A percentile compares a stretch with the other conserved stretches of the same genome.
phyloP scores from a whole-genome alignment of 108 stramenopile species.

The Asterionellopsis glacialis region DNA sequence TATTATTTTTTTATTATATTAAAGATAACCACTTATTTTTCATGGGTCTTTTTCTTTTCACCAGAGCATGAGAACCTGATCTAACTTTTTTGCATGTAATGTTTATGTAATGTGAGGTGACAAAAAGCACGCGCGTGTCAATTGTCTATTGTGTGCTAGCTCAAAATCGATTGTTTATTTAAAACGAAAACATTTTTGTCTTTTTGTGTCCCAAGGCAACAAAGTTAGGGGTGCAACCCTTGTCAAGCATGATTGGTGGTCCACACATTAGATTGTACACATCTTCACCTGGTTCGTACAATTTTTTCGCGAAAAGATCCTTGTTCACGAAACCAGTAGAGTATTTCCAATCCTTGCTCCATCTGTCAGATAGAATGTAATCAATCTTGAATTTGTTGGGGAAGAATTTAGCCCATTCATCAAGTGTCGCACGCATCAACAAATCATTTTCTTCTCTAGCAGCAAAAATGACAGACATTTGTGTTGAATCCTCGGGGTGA shows the following conservation, averaged over 20 bases:
- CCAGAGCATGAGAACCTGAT: no score
- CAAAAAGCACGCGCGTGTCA: no score
- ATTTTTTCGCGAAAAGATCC: slow-evolving; percentile 39
- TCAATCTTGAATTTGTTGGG: slow-evolving; percentile 87
- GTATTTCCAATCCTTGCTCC: slow-evolving; percentile 73
- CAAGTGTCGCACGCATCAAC: slow-evolving; percentile 84
- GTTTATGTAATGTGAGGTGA: no score
- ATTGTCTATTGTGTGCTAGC: no score
- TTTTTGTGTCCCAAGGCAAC: slow-evolving; percentile 59
- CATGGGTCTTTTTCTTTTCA: no score
- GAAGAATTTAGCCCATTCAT: slow-evolving; percentile 78
- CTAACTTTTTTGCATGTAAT: no score
- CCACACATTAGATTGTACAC: slow-evolving; percentile 94
- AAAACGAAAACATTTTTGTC: slow-evolving; percentile 68
- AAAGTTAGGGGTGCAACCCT: slow-evolving; percentile 78
- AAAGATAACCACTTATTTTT: no score
- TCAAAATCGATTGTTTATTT: slow-evolving; percentile 8
- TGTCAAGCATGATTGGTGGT: slow-evolving; percentile 95
- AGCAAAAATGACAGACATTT: slow-evolving; percentile 88
- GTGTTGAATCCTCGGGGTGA: slow-evolving; percentile 79
- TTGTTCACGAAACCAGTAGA: slow-evolving; percentile 91
- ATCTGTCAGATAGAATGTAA: slow-evolving; percentile 85
- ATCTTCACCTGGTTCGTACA: slow-evolving; percentile 64
- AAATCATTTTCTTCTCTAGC: slow-evolving; percentile 91
- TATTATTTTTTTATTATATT: no score